Base-by-base conservation (phyloP, 139 green algal species). In the Tetraselmis striata region DNA sequence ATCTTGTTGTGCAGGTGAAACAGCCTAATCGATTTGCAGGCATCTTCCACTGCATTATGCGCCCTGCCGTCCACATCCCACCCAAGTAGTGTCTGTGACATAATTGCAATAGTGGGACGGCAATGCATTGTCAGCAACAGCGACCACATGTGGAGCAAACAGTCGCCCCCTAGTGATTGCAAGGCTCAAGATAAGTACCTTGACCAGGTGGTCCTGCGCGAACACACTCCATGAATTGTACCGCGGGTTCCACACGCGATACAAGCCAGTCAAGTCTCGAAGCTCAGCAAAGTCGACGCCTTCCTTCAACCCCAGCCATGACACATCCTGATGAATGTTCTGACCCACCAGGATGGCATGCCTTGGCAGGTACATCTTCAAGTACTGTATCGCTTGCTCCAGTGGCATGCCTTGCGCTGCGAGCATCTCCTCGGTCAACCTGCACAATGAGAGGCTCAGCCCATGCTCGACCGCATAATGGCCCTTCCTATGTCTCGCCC, bases 11-110 rank as follows among this genome's bases (percentile, higher is more conserved):
- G 93, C 75, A 93, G 84, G 45, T 95, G 94, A 86, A 95, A 98
- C 31, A 98, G 90, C 25, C 91, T 86, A 25, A 98, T 92, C n/a
- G 87, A 94, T 84, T 98, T 98, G 76, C 95, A 28, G 1, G 94
- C 93, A 81, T 98, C 95, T 23, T 81, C 58, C 23, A 87, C 85
- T n/a, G 88, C 86, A 59, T 90, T 82, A 81, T 93, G 89, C 30
- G 81, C 1, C 78, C 77, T 23, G 31, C 59, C 77, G 1, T 80
- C 77, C 0, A 83, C 74, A 77, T 90, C 82, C 88, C 89, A 96
- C 0, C 86, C 85, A 26, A 98, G 87, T 83, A 98, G 85, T 25
- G 45, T 67, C 45, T 67, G 45, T 18, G 18, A n/a, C n/a, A n/a
- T n/a, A n/a, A n/a, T n/a, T n/a, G n/a, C n/a, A n/a, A n/a, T n/a